Evolutionary conservation across 257 asterid genomes (phyloP), one percentile per base, ranked within the genome.

Genomic region (Eucommia ulmoides): DNA sequence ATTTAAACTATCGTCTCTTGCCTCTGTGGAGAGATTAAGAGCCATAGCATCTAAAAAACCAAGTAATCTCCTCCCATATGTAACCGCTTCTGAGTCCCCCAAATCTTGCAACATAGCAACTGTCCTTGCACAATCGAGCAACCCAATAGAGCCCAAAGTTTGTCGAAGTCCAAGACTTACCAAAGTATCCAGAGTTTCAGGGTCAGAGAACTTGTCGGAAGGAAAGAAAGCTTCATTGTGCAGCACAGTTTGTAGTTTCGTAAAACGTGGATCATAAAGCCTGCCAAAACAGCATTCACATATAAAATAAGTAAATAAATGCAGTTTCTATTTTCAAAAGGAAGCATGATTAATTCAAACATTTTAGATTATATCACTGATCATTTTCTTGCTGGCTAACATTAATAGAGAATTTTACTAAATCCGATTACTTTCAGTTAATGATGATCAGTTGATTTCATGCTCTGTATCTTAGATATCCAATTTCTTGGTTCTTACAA

Each of bases 211-310:
- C 64, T 66, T 54, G 59, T 82, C 77, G 24, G 86, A 78, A 22
- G 97, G 97, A 65, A 88, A 88, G 74, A 84, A 88, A 25, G 80
- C 72, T 58, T 65, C 76, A 22, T 70, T 59, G 47, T 75, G 86
- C 62, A 88, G 85, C 69, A 84, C 68, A 63, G 62, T 42, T 61
- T 75, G 73, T 19, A 84, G 68, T 67, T 75, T 89, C 45, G 93
- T 68, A 53, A 72, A 65, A 58, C 94, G 94, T 55, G 95, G 94
- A 78, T 88, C 97, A 63, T 88, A 88, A 58, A 88, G 86, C 87
- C 97, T 88, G 81, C 56, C 54, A 73, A 54, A 55, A 50, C 61
- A 62, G 53, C 20, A 65, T 23, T 46, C 22, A 35, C 33, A 61
- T 54, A 60, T 7, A 29, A 29, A 29, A 29, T 29, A 12, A 29